These are phyloP conservation scores for Pseudognaphalium luteoalbum DNA, from an alignment of 129 eudicot genomes.

Conservation along the genomic window DNA sequence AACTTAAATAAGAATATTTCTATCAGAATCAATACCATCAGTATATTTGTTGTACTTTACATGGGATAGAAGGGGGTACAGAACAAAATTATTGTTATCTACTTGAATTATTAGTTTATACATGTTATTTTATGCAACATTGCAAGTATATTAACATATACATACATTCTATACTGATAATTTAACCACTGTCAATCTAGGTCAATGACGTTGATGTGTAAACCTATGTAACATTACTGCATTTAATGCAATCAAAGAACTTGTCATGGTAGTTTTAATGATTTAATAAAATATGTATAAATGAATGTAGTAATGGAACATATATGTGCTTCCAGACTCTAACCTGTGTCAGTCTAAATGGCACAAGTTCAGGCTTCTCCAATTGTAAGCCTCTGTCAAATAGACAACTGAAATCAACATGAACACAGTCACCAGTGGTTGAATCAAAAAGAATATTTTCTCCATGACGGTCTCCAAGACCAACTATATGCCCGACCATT, in stretches of 20 bases:
- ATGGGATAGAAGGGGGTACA: neutral
- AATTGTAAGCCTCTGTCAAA: constrained; percentile 93
- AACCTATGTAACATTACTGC: constrained; percentile 8
- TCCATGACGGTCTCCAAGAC: constrained; percentile 99
- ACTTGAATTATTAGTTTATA: neutral
- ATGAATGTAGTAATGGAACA: constrained; percentile 4
- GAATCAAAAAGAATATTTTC: constrained; percentile 98
- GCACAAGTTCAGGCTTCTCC: constrained; percentile 98
- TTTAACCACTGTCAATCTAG: constrained; percentile 4
- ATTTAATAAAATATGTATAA: neutral
- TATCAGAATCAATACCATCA: neutral
- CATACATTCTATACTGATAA: neutral
- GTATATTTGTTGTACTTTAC: neutral
- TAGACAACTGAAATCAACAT: constrained; percentile 99
- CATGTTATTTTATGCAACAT: neutral
- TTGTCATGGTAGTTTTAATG: neutral
- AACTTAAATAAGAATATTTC: neutral
- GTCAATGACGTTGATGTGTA: constrained; percentile 1
- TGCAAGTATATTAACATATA: neutral
- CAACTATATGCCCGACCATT: constrained; percentile 99
- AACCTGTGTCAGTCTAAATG: constrained; percentile 97
- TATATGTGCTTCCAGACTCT: constrained; percentile 13
- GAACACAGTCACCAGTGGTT: constrained; percentile 97
- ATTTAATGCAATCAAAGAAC: neutral
- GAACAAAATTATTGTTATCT: neutral